Evolutionary conservation across 441 rosid genomes (phyloP), one percentile per base, ranked within the genome.

Genomic region (Gossypium aridum): DNA sequence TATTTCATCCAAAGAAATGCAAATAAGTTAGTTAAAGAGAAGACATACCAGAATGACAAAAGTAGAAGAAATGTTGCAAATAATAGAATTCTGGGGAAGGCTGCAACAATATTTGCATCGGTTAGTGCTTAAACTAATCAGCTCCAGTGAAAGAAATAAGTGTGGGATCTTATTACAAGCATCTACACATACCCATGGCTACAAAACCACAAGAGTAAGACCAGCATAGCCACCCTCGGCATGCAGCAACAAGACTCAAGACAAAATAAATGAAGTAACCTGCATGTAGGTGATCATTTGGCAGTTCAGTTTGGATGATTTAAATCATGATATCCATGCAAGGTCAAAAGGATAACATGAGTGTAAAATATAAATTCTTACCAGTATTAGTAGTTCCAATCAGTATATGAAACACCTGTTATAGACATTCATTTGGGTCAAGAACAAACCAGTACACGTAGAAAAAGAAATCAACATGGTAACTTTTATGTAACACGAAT

Each of bases 11-110:
- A 53, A 51, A 25, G 17, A 16, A 54, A 51, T 49, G 14, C 13
- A 61, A 47, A 22, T 22, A 64, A 71, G 1, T 23, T 55, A 7
- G 26, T 8, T 61, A 37, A n/a, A 16, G 68, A 76, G 64, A 72
- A 73, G 64, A 59, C 76, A 13, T 83, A 90, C 94, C 94, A 88
- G 88, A 87, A 90, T 75, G 94, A 90, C 56, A 90, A 66, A 70
- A 90, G 89, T 66, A 90, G 90, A 77, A 90, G 92, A 81, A 90
- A 90, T 20, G 87, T 84, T 37, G 91, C 82, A 71, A 88, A 87
- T 70, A 76, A 79, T 59, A 85, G 75, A 74, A 85, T 81, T 75
- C 80, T 61, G 62, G 88, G 86, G 69, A 81, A 62, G 76, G 83
- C 88, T 85, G 86, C 82, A 79, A 71, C 66, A 39, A 72, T 77